A percentile compares a stretch with the other conserved stretches of the same genome.
These are phyloP conservation scores for Neofusicoccum laricinum DNA, from an alignment of 2,329 filamentous ascomycete genomes.

Conservation along the genomic window DNA sequence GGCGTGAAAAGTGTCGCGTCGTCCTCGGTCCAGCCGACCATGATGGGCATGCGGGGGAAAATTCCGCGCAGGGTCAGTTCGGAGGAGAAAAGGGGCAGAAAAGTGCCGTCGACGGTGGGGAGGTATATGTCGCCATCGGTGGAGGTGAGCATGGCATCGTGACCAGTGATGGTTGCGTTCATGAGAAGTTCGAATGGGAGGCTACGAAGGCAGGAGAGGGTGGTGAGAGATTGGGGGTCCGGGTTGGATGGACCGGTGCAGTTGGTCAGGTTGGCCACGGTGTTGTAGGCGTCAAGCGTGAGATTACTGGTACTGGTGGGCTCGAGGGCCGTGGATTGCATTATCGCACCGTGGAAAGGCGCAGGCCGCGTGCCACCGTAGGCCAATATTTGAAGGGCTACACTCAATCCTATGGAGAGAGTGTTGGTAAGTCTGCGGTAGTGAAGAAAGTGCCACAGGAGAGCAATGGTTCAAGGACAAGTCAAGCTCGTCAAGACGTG, in stretches of 20 bases:
- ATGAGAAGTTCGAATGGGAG: slow-evolving; percentile 45
- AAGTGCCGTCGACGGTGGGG: slow-evolving; percentile 50
- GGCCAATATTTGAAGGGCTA: slow-evolving; percentile 33
- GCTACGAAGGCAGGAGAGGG: slow-evolving; percentile 47
- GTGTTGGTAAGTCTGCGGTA: too few species aligned
- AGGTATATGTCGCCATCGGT: slow-evolving; percentile 51
- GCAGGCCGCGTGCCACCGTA: slow-evolving; percentile 30
- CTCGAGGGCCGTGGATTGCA: slow-evolving; percentile 49
- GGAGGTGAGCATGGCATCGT: slow-evolving; percentile 34
- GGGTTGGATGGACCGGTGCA: slow-evolving; percentile 33
- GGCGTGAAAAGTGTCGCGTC: slow-evolving; percentile 47
- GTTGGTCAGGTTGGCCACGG: slow-evolving; percentile 47
- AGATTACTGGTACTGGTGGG: slow-evolving; percentile 48
- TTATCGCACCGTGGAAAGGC: slow-evolving; percentile 34
- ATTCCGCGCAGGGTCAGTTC: slow-evolving; percentile 39
- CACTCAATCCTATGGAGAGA: slow-evolving; percentile 21
- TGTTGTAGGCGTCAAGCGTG: slow-evolving; percentile 50
- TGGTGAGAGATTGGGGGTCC: slow-evolving; percentile 37
- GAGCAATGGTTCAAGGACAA: too few species aligned
- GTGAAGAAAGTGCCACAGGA: too few species aligned
- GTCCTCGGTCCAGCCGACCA: slow-evolving; percentile 46
- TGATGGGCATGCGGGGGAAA: slow-evolving; percentile 40
- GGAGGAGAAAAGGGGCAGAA: slow-evolving; percentile 46
- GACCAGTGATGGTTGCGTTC: slow-evolving; percentile 44
- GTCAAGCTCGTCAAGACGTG: too few species aligned